These are phyloP conservation scores for Arthromyces matolae DNA, from an alignment of 768 basidiomycete genomes.

Conservation along the genomic window DNA sequence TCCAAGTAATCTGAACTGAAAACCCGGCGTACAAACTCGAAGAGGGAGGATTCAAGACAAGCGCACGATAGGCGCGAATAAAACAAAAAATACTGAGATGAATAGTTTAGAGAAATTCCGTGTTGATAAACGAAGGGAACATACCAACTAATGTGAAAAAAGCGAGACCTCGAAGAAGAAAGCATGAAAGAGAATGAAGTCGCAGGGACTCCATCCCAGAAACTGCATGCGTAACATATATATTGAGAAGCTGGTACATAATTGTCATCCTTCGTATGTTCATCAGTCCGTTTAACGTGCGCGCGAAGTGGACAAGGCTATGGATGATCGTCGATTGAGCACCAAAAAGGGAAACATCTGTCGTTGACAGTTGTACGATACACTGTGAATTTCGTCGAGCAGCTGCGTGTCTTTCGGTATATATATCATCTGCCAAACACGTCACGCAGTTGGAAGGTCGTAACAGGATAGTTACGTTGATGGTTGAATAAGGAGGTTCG, in stretches of 20 bases:
- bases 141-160: neutral
- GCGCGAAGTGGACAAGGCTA: no score
- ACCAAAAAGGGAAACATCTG: neutral
- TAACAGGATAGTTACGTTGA: no score
- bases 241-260: neutral
- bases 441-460: neutral
- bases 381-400: no score
- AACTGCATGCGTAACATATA: neutral
- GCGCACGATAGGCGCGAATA: neutral
- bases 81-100: slow-evolving; percentile 1
- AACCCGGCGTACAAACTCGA: neutral
- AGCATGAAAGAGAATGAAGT: neutral
- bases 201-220: neutral
- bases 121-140: no score
- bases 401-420: neutral
- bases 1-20: slow-evolving; percentile 2
- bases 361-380: no score
- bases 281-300: no score
- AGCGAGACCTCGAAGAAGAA: slow-evolving; percentile 3
- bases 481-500: no score
- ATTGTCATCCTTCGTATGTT: neutral
- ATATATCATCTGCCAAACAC: neutral
- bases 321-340: no score
- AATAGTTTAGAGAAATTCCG: neutral
- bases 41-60: neutral